These are phyloP conservation scores for Proliferodiscus dingleyae DNA, from an alignment of 2,329 filamentous ascomycete genomes.

Conservation along the genomic window DNA sequence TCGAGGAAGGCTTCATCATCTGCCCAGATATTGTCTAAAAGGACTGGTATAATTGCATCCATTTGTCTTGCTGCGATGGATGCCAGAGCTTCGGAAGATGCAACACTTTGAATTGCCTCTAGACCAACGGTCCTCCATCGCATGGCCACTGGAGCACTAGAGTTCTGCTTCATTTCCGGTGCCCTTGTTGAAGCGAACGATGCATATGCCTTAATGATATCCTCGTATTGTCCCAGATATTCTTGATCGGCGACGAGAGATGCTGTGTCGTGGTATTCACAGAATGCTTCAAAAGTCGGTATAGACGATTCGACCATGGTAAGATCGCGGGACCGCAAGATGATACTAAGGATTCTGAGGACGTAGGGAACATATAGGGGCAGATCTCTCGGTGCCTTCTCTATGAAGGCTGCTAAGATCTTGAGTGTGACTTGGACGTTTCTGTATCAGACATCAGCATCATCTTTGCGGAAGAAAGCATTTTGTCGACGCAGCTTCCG, in stretches of 20 bases:
- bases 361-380: conserved; percentile 83
- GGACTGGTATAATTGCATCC: conserved; percentile 72
- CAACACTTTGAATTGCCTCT: conserved; percentile 75
- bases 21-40: conserved; percentile 81
- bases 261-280: conserved; percentile 80
- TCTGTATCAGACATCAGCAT: conserved; percentile 40
- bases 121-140: conserved; percentile 72
- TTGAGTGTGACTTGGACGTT: conserved; percentile 94
- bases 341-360: conserved; percentile 75
- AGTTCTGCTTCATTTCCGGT: conserved; percentile 45
- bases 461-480: not conserved
- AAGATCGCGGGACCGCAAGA: conserved; percentile 82
- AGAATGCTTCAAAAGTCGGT: conserved; percentile 82
- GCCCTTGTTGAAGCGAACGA: conserved; percentile 66
- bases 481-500: conserved; percentile 1
- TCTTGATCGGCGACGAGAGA: conserved; percentile 80
- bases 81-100: conserved; percentile 72
- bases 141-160: conserved; percentile 69
- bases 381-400: conserved; percentile 86
- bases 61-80: conserved; percentile 73
- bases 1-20: conserved; percentile 66
- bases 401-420: conserved; percentile 85
- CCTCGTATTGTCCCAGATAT: conserved; percentile 77
- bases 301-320: conserved; percentile 90
- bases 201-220: conserved; percentile 75